Evolutionary conservation across 495 filamentous ascomycete species (phyloP), one percentile per base, ranked within the genome.

Genomic region (Podospora fimiseda): DNA sequence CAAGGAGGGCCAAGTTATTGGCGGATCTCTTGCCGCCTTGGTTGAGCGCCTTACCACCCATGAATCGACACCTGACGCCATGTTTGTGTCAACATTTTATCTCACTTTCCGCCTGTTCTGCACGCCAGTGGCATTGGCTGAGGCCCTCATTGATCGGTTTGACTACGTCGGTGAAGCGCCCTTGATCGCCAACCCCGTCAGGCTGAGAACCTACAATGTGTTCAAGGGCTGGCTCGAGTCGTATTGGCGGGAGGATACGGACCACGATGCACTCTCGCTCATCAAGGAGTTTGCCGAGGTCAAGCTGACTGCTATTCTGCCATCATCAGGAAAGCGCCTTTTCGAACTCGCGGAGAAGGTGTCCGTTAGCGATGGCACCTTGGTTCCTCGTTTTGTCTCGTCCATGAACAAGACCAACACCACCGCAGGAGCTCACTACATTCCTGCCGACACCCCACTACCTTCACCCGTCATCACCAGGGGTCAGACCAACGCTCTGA

Each of bases 191-290:
- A 77, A 74, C 3, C 89, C 91, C 0, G 90, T 97, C 16, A 85
- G 91, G 30, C 74, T 97, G 30, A 82, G 94, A 14, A 89, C 96
- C 0, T 97, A 95, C 75, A 97, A 99, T 64, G 83, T 91, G 37
- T 88, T 96, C 75, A 99, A 99, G 69, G 85, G 86, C 24, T 99
- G 94, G 94, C 71, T 99, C 3, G 94, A 99, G 70, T 90, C 86
- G 2, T 89, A 97, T 70, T 99, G 94, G 94, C 83, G 87, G 21
- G 81, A 86, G 53, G 82, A 89, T 22, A 77, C 82, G 21, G 94
- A 99, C 66, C 72, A 76, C 51, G 77, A 77, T 5, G 89, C 91
- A 5, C 73, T 97, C 33, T 75, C 79, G 0, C 75, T 86, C 44
- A 93, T 99, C 55, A 69, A 82, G 20, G 66, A 77, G 19, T 99